phyloP scores from a whole-genome alignment of 257 asterid genomes.

The Haberlea rhodopensis region DNA sequence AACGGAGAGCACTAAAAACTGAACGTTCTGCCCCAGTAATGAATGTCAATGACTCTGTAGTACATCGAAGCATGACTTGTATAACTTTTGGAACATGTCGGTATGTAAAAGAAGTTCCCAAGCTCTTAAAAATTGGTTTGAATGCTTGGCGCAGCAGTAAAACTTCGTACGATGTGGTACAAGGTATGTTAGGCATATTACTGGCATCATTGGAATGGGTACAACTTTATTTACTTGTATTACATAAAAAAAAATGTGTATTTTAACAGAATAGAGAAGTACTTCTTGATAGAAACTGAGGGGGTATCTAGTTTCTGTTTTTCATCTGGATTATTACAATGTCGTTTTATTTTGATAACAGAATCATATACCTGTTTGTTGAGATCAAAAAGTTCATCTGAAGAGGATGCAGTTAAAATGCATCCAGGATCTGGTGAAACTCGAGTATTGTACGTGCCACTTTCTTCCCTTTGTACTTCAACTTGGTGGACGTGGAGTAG shows the following conservation, averaged over 20 bases:
- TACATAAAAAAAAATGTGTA: too few species aligned
- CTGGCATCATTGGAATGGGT: constrained; percentile 13
- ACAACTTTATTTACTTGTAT: constrained; percentile 9
- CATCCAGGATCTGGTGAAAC: constrained; percentile 97
- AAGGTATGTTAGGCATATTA: constrained; percentile 45
- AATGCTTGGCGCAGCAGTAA: constrained; percentile 71
- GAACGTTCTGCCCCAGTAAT: constrained; percentile 53
- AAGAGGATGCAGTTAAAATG: constrained; percentile 77
- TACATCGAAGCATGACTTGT: constrained; percentile 63
- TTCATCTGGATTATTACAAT: constrained; percentile 11
- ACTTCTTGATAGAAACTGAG: not conserved
- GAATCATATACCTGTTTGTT: constrained; percentile 76
- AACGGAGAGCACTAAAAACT: constrained; percentile 58
- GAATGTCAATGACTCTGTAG: constrained; percentile 51
- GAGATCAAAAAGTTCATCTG: constrained; percentile 80
- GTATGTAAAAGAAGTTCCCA: constrained; percentile 73
- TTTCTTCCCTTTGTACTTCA: constrained; percentile 1
- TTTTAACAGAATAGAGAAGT: not conserved
- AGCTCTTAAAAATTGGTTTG: constrained; percentile 63
- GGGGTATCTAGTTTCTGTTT: constrained; percentile 15
- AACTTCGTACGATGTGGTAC: constrained; percentile 57
- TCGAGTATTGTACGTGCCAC: constrained; percentile 70
- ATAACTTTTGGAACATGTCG: constrained; percentile 64
- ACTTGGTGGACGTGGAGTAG: constrained; percentile 13
- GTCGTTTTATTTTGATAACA: constrained; percentile 28